Evolutionary conservation across 106 monocot species (phyloP).

Genomic region (Acanthochlamys bracteata): DNA sequence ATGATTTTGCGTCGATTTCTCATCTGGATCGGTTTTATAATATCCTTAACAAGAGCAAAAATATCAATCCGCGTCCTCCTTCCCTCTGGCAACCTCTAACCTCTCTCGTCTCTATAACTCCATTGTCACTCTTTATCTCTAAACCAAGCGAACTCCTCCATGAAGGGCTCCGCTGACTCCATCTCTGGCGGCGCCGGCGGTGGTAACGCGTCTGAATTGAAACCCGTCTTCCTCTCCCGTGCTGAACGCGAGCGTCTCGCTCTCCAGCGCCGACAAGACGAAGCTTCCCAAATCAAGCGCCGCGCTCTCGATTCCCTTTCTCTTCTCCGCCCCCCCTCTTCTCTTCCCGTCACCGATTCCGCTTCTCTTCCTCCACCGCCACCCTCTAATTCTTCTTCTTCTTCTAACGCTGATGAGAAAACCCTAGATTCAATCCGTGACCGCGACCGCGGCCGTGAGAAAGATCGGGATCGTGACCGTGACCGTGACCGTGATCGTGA

Average conservation of each 20-base stretch:
- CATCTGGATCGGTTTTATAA: too few species aligned
- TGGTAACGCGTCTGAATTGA: slow-evolving; percentile 18
- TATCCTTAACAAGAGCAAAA: too few species aligned
- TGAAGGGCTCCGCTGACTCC: slow-evolving; percentile 54
- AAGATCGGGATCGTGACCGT: slow-evolving; percentile 18
- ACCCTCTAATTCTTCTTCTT: too few species aligned
- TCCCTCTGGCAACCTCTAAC: too few species aligned
- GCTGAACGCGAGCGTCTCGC: slow-evolving; percentile 81
- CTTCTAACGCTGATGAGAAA: slow-evolving; percentile 10
- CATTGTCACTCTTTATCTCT: too few species aligned
- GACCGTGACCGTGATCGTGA: slow-evolving; percentile 16
- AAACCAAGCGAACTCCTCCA: slow-evolving; percentile 22
- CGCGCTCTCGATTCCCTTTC: slow-evolving; percentile 33
- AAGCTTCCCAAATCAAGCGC: slow-evolving; percentile 50
- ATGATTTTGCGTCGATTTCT: too few species aligned
- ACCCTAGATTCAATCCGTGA: slow-evolving; percentile 10
- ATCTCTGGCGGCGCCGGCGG: slow-evolving; percentile 12
- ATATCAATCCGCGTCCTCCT: too few species aligned
- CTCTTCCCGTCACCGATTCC: too few species aligned
- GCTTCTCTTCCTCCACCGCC: too few species aligned
- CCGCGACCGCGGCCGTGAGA: slow-evolving; percentile 25
- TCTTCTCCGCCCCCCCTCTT: slow-evolving; percentile 10
- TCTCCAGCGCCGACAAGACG: slow-evolving; percentile 73
- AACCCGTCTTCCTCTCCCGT: slow-evolving; percentile 80
- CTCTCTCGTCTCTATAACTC: too few species aligned